Evolutionary conservation across 345 rosid species (phyloP).

Genomic region (Boechera retrofracta): DNA sequence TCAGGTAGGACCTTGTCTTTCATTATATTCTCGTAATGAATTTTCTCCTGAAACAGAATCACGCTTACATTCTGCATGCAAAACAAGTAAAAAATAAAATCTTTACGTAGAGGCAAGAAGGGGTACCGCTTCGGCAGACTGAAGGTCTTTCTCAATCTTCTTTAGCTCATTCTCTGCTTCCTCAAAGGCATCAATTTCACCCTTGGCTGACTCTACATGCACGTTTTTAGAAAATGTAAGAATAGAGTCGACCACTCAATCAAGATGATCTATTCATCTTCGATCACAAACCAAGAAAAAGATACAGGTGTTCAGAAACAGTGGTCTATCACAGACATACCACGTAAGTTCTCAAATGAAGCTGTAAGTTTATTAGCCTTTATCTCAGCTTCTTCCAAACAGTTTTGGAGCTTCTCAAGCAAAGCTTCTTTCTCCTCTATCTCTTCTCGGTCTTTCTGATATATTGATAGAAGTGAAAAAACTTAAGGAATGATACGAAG

Average conservation of each 20-base stretch:
- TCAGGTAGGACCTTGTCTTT: conserved; percentile 68
- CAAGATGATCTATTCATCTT: conserved; percentile 24
- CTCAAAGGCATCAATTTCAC: conserved; percentile 73
- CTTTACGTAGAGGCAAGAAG: conserved; percentile 16
- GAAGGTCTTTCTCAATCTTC: conserved; percentile 68
- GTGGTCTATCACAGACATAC: conserved; percentile 48
- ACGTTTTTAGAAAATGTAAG: conserved; percentile 3
- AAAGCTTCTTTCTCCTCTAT: conserved; percentile 57
- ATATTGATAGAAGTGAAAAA: conserved; percentile 14
- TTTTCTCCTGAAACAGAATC: conserved; percentile 64
- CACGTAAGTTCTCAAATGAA: conserved; percentile 68
- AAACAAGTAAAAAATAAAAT: conserved; percentile 21
- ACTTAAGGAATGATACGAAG: conserved; percentile 1
- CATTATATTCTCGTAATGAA: conserved; percentile 81
- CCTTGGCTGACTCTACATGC: conserved; percentile 71
- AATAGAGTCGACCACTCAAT: conserved; percentile 16
- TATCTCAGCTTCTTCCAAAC: conserved; percentile 60
- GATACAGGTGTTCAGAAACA: conserved; percentile 25
- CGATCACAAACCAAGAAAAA: conserved; percentile 15
- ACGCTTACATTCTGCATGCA: conserved; percentile 37
- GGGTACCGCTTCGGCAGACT: conserved; percentile 61
- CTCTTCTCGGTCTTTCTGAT: conserved; percentile 60
- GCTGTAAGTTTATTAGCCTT: conserved; percentile 63
- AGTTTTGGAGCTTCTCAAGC: conserved; percentile 54
- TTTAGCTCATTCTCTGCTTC: conserved; percentile 78